Evolutionary conservation across 2,329 filamentous ascomycete species (phyloP), one percentile per base, ranked within the genome.

Genomic region (Botrytis aclada): DNA sequence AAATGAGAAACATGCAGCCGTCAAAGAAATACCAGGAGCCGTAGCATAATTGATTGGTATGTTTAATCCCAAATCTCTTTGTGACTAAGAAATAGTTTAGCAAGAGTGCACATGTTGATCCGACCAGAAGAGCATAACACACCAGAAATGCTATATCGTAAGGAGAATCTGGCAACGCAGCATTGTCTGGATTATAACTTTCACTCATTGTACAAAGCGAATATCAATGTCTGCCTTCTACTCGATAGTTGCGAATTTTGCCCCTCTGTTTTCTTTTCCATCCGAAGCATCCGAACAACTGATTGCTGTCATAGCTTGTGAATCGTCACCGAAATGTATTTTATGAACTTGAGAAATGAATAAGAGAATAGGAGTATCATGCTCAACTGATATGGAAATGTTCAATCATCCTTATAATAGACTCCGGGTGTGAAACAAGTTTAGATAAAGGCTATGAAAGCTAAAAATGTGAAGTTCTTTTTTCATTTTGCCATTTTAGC

Each of bases 41-140:
- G 87, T 88, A 56, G 89, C 85, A 79, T 84, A 90, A 77, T 92
- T 90, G 77, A 92, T 86, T 4, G 90, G 90, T 10, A 91, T 83
- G 72, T 84, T 83, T 18, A 87, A 81, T 34, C 86, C 84, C 58
- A 90, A 82, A 83, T 92, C 90, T 80, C 90, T 83, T 80, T 90
- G 87, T 62, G 88, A 88, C 89, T 81, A 70, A 7, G 58, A 25
- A 37, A 66, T 16, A 65, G 12, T 47, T 76, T 45, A 77, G 72
- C 37, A 74, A 54, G 61, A 61, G 43, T 70, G 60, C 9, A 10
- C 67, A 34, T 56, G 7, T 32, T 32, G 51, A 56, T 14, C 63
- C 5, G 39, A 56, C 18, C n/a, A 51, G 61, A 54, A 43, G 20
- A 47, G 22, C 7, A 7, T 29, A 41, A 58, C 74, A 73, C 76